phyloP scores from a whole-genome alignment of 78 protist species.

The Planoprotostelium fungivorum region DNA sequence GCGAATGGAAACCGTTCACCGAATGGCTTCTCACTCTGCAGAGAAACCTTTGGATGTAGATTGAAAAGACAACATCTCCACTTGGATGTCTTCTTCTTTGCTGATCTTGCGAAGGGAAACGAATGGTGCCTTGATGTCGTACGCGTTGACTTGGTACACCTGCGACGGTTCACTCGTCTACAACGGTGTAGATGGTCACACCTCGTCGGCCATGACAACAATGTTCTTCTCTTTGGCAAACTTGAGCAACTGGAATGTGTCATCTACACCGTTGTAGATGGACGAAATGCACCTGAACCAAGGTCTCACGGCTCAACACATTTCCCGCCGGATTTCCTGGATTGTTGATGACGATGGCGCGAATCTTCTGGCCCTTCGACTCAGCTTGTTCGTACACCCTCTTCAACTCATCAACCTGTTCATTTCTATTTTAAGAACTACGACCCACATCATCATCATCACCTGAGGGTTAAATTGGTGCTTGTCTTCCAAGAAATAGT shows the following conservation, averaged over 20 bases:
- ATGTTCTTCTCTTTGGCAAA: constrained; percentile 66
- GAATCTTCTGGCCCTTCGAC: constrained; percentile 51
- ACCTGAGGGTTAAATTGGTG: neutral
- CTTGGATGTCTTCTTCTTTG: neutral
- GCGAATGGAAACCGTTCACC: neutral
- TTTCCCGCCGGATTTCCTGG: constrained; percentile 99
- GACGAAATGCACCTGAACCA: constrained; percentile 13
- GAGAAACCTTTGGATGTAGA: constrained; percentile 94
- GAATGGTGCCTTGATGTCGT: constrained; percentile 74
- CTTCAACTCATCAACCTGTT: constrained; percentile 16
- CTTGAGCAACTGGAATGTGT: constrained; percentile 8
- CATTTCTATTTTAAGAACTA: neutral
- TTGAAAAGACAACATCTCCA: constrained; percentile 94
- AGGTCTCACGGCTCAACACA: constrained; percentile 21
- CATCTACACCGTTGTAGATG: neutral
- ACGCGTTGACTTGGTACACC: constrained; percentile 97
- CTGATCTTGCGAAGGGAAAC: constrained; percentile 83
- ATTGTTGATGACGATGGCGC: constrained; percentile 94
- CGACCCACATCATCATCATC: too few species aligned
- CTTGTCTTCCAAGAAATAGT: neutral
- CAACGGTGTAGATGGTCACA: too few species aligned
- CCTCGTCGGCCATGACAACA: constrained; percentile 97
- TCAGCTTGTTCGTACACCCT: constrained; percentile 38
- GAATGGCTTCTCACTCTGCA: constrained; percentile 84
- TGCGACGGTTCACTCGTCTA: too few species aligned